Evolutionary conservation across 2,329 filamentous ascomycete species (phyloP).

Genomic region (Juglanconis oblonga): DNA sequence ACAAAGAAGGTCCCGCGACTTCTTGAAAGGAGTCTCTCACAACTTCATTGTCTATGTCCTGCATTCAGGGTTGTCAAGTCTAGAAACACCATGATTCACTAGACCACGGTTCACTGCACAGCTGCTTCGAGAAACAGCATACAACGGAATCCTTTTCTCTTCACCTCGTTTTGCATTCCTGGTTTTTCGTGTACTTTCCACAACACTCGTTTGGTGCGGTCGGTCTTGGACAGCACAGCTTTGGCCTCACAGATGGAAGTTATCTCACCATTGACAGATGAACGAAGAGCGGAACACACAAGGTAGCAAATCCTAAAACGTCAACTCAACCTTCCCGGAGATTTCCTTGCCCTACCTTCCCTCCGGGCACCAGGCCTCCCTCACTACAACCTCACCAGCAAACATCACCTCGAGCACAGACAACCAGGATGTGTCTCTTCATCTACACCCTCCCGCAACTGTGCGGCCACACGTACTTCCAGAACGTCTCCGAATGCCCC

Average conservation of each 20-base stretch:
- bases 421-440: slow-evolving; percentile 30
- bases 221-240: neutral
- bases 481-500: slow-evolving; percentile 33
- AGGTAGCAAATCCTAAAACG: too few species aligned
- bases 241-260: neutral
- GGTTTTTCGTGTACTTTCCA: neutral
- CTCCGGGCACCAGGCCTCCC: too few species aligned
- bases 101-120: neutral
- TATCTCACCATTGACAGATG: too few species aligned
- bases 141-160: neutral
- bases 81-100: slow-evolving; percentile 1
- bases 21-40: neutral
- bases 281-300: neutral
- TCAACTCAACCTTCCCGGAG: neutral
- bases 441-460: slow-evolving; percentile 25
- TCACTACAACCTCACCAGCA: neutral
- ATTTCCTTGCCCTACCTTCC: too few species aligned
- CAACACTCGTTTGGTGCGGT: neutral
- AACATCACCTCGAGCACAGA: neutral
- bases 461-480: slow-evolving; percentile 32
- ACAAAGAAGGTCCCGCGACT: neutral
- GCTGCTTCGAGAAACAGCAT: neutral
- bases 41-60: neutral
- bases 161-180: neutral
- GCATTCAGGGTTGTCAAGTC: neutral